These are phyloP conservation scores for Diaporthe helianthi DNA, from an alignment of 2,329 filamentous ascomycete genomes.

Conservation along the genomic window DNA sequence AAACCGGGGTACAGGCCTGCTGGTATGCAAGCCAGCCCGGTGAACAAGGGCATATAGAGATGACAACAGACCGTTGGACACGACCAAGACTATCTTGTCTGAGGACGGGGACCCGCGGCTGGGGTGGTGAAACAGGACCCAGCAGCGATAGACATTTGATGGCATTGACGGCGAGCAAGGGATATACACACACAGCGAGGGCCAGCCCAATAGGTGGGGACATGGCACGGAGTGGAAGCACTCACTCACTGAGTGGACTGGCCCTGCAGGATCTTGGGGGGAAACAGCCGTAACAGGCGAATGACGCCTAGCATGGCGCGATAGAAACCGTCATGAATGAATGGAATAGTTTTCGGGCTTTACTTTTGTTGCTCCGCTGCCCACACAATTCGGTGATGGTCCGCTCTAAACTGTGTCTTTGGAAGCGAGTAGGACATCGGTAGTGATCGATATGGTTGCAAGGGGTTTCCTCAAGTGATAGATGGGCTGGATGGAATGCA, in stretches of 20 bases:
- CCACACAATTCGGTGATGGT: not conserved
- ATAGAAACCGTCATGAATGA: conserved; percentile 8
- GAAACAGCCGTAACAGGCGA: not conserved
- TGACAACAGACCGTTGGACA: not conserved
- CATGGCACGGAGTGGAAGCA: not conserved
- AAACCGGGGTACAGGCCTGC: not conserved
- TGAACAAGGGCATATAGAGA: not conserved
- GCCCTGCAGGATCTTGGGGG: not conserved
- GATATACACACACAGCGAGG: not conserved
- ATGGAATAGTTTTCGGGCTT: not conserved
- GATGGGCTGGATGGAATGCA: no score
- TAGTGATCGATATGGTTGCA: not conserved
- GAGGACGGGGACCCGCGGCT: not conserved
- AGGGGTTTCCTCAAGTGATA: not conserved
- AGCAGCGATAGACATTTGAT: not conserved
- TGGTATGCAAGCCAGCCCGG: not conserved
- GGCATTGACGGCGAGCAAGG: not conserved
- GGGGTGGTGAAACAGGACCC: conserved; percentile 16
- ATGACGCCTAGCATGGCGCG: not conserved
- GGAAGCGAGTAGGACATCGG: not conserved
- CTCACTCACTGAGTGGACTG: not conserved
- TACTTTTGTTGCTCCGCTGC: no score
- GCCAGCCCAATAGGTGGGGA: not conserved
- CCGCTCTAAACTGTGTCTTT: not conserved
- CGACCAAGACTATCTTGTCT: not conserved